phyloP scores from a whole-genome alignment of 257 asterid species.

The Coffea canephora region DNA sequence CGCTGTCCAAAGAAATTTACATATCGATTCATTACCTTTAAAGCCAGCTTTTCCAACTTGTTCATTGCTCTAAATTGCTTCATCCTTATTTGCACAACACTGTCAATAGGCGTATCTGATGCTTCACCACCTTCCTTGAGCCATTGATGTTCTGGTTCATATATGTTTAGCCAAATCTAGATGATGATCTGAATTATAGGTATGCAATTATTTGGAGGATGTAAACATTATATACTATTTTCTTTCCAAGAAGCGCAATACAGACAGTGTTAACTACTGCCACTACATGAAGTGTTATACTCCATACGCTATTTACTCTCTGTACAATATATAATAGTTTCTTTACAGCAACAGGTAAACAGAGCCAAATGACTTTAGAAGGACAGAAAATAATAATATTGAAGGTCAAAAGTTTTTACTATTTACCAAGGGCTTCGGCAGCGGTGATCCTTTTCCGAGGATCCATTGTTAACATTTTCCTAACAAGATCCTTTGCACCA shows the following conservation, averaged over 20 bases:
- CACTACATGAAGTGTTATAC: background rate
- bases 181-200: background rate
- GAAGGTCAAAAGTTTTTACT: too few species aligned
- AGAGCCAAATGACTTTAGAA: too few species aligned
- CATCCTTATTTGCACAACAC: constrained; percentile 80
- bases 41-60: constrained; percentile 87
- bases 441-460: constrained; percentile 42
- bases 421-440: background rate
- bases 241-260: background rate
- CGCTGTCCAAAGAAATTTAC: background rate
- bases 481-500: constrained; percentile 43
- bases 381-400: too few species aligned
- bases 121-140: constrained; percentile 86
- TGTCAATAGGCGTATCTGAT: constrained; percentile 76
- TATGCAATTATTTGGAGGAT: background rate
- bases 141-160: constrained; percentile 87
- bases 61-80: constrained; percentile 94
- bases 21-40: constrained; percentile 47
- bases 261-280: background rate
- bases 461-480: constrained; percentile 37
- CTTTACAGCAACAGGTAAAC: background rate
- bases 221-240: background rate
- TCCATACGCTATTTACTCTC: too few species aligned
- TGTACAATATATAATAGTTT: too few species aligned
- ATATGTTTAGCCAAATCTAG: constrained; percentile 10